Percentiles rank a stretch among this genome's conserved stretches.
Evolutionary conservation across 192 early-diverging fungal genomes (phyloP).

Genomic region (Radiomyces spectabilis): DNA sequence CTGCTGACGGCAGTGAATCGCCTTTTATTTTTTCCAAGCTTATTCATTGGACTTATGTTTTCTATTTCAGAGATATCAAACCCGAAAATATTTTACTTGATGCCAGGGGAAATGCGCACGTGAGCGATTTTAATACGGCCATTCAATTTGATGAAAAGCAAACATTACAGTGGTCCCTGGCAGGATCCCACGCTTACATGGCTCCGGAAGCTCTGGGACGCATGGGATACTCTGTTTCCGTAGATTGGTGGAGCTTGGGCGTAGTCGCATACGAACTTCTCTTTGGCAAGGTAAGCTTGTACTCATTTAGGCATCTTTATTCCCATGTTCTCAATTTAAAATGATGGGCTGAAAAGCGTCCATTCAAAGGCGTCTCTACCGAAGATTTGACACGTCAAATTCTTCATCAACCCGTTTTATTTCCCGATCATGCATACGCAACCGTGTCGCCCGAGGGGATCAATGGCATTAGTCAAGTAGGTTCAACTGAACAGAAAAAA

Average conservation of each 20-base stretch:
- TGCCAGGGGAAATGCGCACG: slow-evolving; percentile 75
- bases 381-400: slow-evolving; percentile 66
- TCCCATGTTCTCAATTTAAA: slow-evolving; percentile 1
- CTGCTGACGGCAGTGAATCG: too few relatives aligned
- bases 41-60: too few relatives aligned
- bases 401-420: slow-evolving; percentile 55
- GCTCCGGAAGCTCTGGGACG: slow-evolving; percentile 67
- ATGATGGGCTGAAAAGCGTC: too few relatives aligned
- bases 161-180: slow-evolving; percentile 64
- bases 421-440: slow-evolving; percentile 49
- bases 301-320: not conserved
- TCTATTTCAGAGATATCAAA: slow-evolving; percentile 87
- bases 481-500: slow-evolving; percentile 26
- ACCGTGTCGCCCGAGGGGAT: slow-evolving; percentile 42
- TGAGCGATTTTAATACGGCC: slow-evolving; percentile 98
- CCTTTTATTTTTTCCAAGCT: too few relatives aligned
- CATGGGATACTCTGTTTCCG: slow-evolving; percentile 41
- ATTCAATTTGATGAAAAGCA: slow-evolving; percentile 43
- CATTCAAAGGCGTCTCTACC: slow-evolving; percentile 73
- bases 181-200: slow-evolving; percentile 87
- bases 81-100: slow-evolving; percentile 86
- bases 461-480: slow-evolving; percentile 39
- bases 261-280: slow-evolving; percentile 70
- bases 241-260: slow-evolving; percentile 81
- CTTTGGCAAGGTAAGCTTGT: slow-evolving; percentile 60